Evolutionary conservation across 805 yeast genomes (phyloP).

Genomic region (Spencermartinsiella europaea): DNA sequence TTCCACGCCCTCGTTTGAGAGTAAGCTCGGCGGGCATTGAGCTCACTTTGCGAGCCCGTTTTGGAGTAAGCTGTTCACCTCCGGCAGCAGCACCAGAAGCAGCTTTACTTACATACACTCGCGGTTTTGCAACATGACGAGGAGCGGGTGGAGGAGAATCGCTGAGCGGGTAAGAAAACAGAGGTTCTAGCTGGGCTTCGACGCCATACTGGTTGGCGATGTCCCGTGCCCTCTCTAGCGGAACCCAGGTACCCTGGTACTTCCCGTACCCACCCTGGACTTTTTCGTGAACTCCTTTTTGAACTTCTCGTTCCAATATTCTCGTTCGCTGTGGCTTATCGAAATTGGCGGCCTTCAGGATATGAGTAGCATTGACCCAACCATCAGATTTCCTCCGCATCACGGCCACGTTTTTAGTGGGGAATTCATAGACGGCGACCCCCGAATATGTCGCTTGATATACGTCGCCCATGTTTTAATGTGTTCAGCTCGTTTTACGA

Average conservation of each 20-base stretch:
- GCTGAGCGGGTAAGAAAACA: slow-evolving; percentile 55
- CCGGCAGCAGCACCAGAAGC: slow-evolving; percentile 7
- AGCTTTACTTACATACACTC: slow-evolving; percentile 17
- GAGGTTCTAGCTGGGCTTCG: slow-evolving; percentile 52
- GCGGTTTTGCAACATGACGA: slow-evolving; percentile 35
- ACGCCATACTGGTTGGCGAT: slow-evolving; percentile 66
- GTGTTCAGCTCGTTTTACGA: too few species aligned
- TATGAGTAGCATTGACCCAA: slow-evolving; percentile 97
- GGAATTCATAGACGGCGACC: slow-evolving; percentile 44
- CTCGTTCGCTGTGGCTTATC: slow-evolving; percentile 93
- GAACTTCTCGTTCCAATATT: slow-evolving; percentile 89
- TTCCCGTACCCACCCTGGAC: slow-evolving; percentile 97
- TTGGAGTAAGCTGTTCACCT: slow-evolving; percentile 8
- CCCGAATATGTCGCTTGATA: slow-evolving; percentile 42
- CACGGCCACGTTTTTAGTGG: slow-evolving; percentile 63
- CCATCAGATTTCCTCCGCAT: slow-evolving; percentile 90
- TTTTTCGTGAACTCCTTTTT: slow-evolving; percentile 81
- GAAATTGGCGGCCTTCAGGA: slow-evolving; percentile 85
- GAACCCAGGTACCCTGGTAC: slow-evolving; percentile 97
- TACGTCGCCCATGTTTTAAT: slow-evolving; percentile 21
- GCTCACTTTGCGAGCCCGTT: slow-evolving; percentile 23
- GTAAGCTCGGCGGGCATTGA: slow-evolving; percentile 7
- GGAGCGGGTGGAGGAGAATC: slow-evolving; percentile 55
- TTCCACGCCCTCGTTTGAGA: slow-evolving; percentile 12
- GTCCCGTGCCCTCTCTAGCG: slow-evolving; percentile 65